Evolutionary conservation across 75 land plant genomes (phyloP).

Genomic region (Picea glauca): DNA sequence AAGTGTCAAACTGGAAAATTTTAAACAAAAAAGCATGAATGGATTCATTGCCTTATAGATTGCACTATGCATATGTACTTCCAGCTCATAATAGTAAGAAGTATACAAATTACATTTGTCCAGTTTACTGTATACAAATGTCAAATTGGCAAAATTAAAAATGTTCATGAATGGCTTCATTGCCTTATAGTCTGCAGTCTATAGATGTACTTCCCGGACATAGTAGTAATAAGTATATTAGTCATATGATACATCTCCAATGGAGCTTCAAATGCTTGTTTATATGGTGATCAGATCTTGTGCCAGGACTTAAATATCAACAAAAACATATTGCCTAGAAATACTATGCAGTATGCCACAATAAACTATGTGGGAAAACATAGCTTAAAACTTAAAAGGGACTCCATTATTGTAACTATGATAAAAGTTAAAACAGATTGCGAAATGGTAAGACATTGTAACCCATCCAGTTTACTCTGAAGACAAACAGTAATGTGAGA

Average conservation of each 20-base stretch:
- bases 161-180: not conserved
- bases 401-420: not conserved
- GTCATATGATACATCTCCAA: not conserved
- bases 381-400: no score
- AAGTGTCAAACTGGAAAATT: not conserved
- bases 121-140: not conserved
- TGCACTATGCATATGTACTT: not conserved
- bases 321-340: not conserved
- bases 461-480: not conserved
- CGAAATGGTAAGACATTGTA: not conserved
- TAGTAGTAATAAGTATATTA: not conserved
- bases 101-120: not conserved
- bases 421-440: not conserved
- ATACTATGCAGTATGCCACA: not conserved
- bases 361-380: not conserved
- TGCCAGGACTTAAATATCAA: not conserved
- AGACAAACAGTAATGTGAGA: not conserved
- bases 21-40: not conserved
- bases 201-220: not conserved
- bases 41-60: not conserved
- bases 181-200: not conserved
- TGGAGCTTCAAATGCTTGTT: not conserved
- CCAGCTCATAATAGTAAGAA: not conserved
- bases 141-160: not conserved
- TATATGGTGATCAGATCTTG: not conserved